A percentile compares a stretch with the other conserved stretches of the same genome.
Evolutionary conservation across 352 stramenopile genomes (phyloP).

Genomic region (Phytophthora sansomeana): DNA sequence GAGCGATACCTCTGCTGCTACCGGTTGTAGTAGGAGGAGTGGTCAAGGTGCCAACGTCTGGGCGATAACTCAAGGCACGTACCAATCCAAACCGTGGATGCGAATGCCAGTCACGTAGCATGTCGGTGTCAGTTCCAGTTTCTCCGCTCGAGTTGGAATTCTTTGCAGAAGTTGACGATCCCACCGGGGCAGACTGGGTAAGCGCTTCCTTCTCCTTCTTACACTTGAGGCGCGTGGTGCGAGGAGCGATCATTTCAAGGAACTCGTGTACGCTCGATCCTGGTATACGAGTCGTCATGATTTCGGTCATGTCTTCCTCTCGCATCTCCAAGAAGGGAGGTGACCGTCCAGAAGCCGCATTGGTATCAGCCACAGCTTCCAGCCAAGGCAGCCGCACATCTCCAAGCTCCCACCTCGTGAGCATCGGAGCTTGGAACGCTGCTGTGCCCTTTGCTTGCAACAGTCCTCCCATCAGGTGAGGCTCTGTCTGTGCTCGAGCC

Average conservation of each 20-base stretch:
- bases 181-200: constrained; percentile 25
- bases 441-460: constrained; percentile 28
- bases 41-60: constrained; percentile 20
- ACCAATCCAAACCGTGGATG: constrained; percentile 63
- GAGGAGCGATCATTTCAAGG: constrained; percentile 54
- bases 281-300: constrained; percentile 55
- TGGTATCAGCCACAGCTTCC: constrained; percentile 31
- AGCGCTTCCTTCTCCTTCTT: constrained; percentile 12
- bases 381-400: constrained; percentile 63
- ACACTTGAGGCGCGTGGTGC: constrained; percentile 40
- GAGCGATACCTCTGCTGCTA: constrained; percentile 13
- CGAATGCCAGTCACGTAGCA: constrained; percentile 58
- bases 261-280: constrained; percentile 49
- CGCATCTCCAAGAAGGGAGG: constrained; percentile 54
- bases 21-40: constrained; percentile 4
- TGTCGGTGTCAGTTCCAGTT: constrained; percentile 7
- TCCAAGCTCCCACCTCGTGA: constrained; percentile 38
- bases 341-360: constrained; percentile 17
- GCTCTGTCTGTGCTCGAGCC: constrained; percentile 29
- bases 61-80: constrained; percentile 59
- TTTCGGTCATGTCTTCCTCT: constrained; percentile 59
- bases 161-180: neutral
- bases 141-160: constrained; percentile 10
- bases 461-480: constrained; percentile 18
- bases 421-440: constrained; percentile 58